Conservation (phyloP, 345 rosid genomes). For the Barbarea vulgaris region DNA sequence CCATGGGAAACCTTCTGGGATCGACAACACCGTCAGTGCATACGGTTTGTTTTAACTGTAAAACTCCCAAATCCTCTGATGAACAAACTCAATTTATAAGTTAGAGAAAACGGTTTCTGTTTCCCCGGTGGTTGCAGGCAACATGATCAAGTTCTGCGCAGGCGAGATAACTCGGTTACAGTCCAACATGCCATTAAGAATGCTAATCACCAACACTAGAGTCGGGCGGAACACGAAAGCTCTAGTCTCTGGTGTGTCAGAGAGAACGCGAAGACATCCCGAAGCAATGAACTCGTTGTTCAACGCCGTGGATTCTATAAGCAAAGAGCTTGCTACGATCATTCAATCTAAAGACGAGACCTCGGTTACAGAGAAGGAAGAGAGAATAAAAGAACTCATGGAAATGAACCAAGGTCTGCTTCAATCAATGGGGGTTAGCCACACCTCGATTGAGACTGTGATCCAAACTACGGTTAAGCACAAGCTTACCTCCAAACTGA, state of each 20-base stretch:
- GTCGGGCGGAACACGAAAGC: conserved; percentile 93
- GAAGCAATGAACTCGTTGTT: conserved; percentile 74
- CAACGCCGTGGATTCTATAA: conserved; percentile 78
- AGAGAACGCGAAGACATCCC: conserved; percentile 69
- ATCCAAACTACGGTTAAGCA: conserved; percentile 71
- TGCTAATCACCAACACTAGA: conserved; percentile 91
- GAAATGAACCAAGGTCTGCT: conserved; percentile 95
- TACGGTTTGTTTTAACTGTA: conserved; percentile 70
- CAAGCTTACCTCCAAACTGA: conserved; percentile 82
- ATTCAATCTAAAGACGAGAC: conserved; percentile 60
- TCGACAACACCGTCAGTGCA: conserved; percentile 96
- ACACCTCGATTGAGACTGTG: conserved; percentile 78
- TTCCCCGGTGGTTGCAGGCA: conserved; percentile 53
- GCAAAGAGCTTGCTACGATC: conserved; percentile 59
- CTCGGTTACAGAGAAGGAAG: conserved; percentile 64
- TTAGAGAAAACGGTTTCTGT: conserved; percentile 1
- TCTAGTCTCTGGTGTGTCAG: conserved; percentile 85
- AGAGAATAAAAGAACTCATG: conserved; percentile 73
- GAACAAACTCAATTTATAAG: background rate
- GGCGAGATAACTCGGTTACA: conserved; percentile 65
- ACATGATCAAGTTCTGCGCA: conserved; percentile 82
- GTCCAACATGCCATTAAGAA: conserved; percentile 63
- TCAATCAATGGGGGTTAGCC: conserved; percentile 91
- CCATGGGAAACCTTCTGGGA: conserved; percentile 96
- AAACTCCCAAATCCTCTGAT: background rate